Conservation (phyloP, 208 protist genomes). For the Naegleria lovaniensis region DNA sequence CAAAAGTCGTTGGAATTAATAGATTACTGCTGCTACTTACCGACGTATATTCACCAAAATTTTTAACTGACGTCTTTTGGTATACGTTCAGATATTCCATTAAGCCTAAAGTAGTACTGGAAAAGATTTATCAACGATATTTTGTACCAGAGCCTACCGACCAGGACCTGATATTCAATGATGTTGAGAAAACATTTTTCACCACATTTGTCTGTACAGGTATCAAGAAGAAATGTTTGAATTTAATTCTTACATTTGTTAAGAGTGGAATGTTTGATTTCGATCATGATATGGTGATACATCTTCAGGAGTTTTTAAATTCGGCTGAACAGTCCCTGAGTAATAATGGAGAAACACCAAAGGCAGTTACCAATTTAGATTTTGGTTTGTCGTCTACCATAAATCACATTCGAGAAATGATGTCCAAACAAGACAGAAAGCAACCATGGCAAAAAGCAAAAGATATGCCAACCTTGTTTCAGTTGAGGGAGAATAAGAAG, state of each 20-base stretch:
- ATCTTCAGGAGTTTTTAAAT: not conserved
- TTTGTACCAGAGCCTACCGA: not conserved
- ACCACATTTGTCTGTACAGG: not conserved
- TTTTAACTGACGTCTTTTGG: not conserved
- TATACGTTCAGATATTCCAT: not conserved
- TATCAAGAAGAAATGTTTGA: not conserved
- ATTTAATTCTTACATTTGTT: not conserved
- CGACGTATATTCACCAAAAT: not conserved
- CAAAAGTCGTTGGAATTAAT: not conserved
- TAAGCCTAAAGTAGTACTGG: not conserved
- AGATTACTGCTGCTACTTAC: not conserved
- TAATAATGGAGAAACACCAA: not conserved
- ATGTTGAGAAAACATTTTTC: not conserved
- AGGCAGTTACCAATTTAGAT: not conserved
- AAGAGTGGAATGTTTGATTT: slow-evolving; percentile 13
- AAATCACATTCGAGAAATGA: not conserved
- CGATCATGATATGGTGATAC: not conserved
- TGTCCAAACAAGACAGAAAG: not conserved
- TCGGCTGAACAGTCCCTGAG: not conserved
- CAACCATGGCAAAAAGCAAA: not conserved
- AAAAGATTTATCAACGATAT: not conserved
- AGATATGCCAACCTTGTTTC: not conserved
- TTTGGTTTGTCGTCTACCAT: not conserved
- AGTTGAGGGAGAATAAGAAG: not conserved
- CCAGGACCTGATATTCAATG: not conserved